A percentile compares a stretch with the other conserved stretches of the same genome.
phyloP scores from a whole-genome alignment of 2,329 filamentous ascomycete species.

The Conoideocrella luteorostrata region DNA sequence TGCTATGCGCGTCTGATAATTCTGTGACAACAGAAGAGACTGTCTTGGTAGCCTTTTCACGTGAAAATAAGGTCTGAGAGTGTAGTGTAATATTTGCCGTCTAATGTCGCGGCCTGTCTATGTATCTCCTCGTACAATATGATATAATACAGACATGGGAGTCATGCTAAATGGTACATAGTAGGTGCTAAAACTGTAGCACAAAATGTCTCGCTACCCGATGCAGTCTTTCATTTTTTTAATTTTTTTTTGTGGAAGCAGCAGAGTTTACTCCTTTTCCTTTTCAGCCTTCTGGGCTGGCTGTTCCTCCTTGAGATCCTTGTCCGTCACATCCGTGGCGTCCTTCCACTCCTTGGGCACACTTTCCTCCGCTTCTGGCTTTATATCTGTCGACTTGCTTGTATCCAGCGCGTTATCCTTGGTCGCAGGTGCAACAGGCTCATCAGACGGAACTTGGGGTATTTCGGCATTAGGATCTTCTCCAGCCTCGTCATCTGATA shows the following conservation, averaged over 20 bases:
- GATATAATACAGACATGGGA: constrained; percentile 10
- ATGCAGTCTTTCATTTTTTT: not conserved
- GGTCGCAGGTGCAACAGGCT: not conserved
- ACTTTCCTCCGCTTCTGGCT: constrained; percentile 8
- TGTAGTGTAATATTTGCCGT: constrained; percentile 4
- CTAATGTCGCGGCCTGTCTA: constrained; percentile 4
- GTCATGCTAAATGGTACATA: constrained; percentile 9
- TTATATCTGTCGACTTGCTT: constrained; percentile 7
- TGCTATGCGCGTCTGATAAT: too few relatives aligned
- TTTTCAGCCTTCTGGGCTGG: constrained; percentile 13
- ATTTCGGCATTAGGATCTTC: constrained; percentile 21
- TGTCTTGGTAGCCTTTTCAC: too few relatives aligned
- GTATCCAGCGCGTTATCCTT: constrained; percentile 11
- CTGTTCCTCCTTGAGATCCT: constrained; percentile 14
- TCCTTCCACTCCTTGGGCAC: constrained; percentile 20
- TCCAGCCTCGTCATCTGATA: constrained; percentile 64
- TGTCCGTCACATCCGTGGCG: constrained; percentile 22
- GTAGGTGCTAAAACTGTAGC: not conserved
- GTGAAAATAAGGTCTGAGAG: not conserved
- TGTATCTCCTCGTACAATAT: constrained; percentile 6
- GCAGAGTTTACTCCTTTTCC: not conserved
- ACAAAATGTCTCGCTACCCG: not conserved
- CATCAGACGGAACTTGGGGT: constrained; percentile 9
- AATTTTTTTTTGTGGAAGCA: too few relatives aligned
- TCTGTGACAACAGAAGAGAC: too few relatives aligned